Conservation (phyloP, 192 early-diverging fungal genomes). For the Cladochytrium replicatum region DNA sequence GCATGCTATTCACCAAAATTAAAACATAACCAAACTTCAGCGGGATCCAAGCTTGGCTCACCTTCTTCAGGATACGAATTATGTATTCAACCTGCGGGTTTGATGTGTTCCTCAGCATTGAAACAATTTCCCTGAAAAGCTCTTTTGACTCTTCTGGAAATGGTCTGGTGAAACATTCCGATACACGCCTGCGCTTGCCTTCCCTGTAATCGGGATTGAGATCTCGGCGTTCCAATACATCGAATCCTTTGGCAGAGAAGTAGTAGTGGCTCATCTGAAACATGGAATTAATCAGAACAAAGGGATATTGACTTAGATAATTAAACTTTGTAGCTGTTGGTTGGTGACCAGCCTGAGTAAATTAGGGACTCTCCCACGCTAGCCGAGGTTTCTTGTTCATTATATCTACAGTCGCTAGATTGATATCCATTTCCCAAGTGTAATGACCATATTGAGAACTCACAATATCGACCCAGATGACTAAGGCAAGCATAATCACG, state of each 20-base stretch:
- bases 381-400: conserved; percentile 52
- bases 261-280: conserved; percentile 40
- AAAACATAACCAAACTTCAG: no score
- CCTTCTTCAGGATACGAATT: conserved; percentile 46
- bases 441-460: no score
- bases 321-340: conserved; percentile 52
- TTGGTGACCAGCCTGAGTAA: conserved; percentile 51
- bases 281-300: conserved; percentile 6
- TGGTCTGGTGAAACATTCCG: conserved; percentile 45
- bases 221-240: conserved; percentile 51
- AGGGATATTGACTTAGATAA: neutral
- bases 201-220: conserved; percentile 57
- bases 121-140: conserved; percentile 38
- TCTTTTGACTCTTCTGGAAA: conserved; percentile 47
- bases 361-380: conserved; percentile 59
- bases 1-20: no score
- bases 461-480: conserved; percentile 50
- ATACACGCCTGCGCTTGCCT: conserved; percentile 51
- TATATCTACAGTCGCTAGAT: no score
- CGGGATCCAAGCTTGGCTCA: no score
- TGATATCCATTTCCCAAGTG: neutral
- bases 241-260: conserved; percentile 50
- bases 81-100: conserved; percentile 58
- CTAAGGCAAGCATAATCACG: conserved; percentile 50
- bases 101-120: conserved; percentile 42